Base-by-base conservation (phyloP, 2,329 filamentous ascomycete species). In the Gaeumannomyces tritici region DNA sequence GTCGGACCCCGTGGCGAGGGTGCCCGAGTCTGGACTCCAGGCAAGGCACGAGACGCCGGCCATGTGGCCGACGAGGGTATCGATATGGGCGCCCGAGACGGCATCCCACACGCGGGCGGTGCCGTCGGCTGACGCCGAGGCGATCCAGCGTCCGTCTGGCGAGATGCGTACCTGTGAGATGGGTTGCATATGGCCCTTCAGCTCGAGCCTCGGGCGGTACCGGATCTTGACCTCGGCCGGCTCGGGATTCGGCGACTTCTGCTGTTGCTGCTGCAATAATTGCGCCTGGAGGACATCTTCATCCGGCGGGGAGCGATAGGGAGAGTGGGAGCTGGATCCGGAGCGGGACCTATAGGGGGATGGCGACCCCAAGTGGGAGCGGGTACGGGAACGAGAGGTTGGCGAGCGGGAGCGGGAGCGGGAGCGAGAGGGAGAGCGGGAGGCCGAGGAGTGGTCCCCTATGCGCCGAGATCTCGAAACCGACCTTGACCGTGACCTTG, bases 61-160 rank as follows among this genome's bases (percentile, higher is more conserved):
- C 72, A 97, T 84, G 76, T 99, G 95, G 8, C 93, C 95, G 70
- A 96, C 90, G 28, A 99, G 85, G 0, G 91, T 96, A 70, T 96
- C 90, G 72, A 93, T 85, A 65, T 95, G 87, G 62, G 82, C 83
- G 59, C 93, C 93, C 0, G 89, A 93, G 0, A 76, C 73, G 1
- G 90, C 87, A 71, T 93, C 86, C 93, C 95, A 99, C 64, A 98
- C 87, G 74, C 95, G 96, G 71, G 96, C 84, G 9, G 91, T 95
- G 62, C 86, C 89, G 76, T 99, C 95, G 26, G 93, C 91, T 42
- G 91, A 96, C 61, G 89, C 89, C 65, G 89, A 95, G 26, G 95
- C 95, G 67, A 99, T 90, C 86, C 90, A 95, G 35, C 84, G 83
- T 6, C 92, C 91, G 75, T 97, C 89, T 0, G 93, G 95, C 1